Percentiles rank a stretch among this genome's conserved stretches.
These are phyloP conservation scores for Trichoderma oligosporum DNA, from an alignment of 2,329 filamentous ascomycete genomes.

Conservation along the genomic window DNA sequence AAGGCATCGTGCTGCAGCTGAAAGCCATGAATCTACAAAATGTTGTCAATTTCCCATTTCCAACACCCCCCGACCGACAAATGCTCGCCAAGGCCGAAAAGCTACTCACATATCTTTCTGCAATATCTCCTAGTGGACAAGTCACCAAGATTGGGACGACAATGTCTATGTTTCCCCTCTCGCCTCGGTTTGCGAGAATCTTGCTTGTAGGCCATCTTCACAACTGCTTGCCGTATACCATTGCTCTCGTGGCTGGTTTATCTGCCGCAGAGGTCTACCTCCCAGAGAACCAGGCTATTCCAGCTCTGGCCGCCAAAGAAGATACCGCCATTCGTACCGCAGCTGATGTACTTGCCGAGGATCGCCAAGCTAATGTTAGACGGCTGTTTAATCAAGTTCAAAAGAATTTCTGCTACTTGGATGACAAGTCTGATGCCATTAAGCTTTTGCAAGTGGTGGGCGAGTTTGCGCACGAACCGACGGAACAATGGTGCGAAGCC, in stretches of 20 bases:
- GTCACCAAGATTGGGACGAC: constrained; percentile 77
- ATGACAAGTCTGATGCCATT: constrained; percentile 80
- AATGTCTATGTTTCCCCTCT: constrained; percentile 84
- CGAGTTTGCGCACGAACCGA: constrained; percentile 73
- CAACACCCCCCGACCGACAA: constrained; percentile 76
- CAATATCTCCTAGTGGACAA: constrained; percentile 65
- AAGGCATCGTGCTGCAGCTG: constrained; percentile 86
- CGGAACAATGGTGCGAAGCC: constrained; percentile 70
- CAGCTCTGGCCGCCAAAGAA: constrained; percentile 47
- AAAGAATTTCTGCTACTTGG: constrained; percentile 72
- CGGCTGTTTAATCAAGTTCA: constrained; percentile 66
- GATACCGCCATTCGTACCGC: constrained; percentile 54
- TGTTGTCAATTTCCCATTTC: constrained; percentile 92
- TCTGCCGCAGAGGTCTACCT: constrained; percentile 87
- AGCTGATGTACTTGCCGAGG: constrained; percentile 68
- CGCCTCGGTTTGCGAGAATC: constrained; percentile 87
- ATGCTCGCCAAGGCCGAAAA: constrained; percentile 81
- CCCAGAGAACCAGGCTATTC: constrained; percentile 72
- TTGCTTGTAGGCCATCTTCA: constrained; percentile 82
- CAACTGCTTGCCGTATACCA: constrained; percentile 76
- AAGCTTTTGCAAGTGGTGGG: constrained; percentile 87
- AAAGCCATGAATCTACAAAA: constrained; percentile 92
- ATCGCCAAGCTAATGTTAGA: constrained; percentile 61
- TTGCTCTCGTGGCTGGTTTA: constrained; percentile 82
- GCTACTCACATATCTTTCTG: constrained; percentile 79